Conservation (phyloP, 768 basidiomycete species). For the Rhizopogon roseolus region DNA sequence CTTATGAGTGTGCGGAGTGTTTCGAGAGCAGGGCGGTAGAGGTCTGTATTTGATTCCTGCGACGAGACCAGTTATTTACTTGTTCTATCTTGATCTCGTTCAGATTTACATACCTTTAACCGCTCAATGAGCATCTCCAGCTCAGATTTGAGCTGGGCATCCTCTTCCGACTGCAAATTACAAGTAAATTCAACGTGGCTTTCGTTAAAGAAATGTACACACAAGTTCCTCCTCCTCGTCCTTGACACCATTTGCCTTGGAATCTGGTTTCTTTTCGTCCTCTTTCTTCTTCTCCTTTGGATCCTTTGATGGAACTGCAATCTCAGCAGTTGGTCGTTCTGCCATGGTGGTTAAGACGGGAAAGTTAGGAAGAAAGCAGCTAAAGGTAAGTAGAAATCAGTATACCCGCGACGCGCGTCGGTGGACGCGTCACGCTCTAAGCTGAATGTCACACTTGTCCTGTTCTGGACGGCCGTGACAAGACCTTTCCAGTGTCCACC, state of each 20-base stretch:
- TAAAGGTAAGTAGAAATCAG: constrained; percentile 22
- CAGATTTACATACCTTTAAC: constrained; percentile 60
- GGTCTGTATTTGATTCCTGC: constrained; percentile 81
- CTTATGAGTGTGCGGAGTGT: constrained; percentile 89
- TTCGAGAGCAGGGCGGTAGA: constrained; percentile 90
- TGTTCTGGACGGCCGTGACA: not conserved
- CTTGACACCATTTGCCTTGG: constrained; percentile 50
- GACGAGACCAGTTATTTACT: constrained; percentile 11
- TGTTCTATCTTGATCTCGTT: not conserved
- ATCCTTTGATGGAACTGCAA: constrained; percentile 68
- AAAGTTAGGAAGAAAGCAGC: constrained; percentile 13
- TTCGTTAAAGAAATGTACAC: constrained; percentile 28
- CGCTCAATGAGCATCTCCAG: constrained; percentile 97
- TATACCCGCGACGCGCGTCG: constrained; percentile 1
- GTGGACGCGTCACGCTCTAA: not conserved
- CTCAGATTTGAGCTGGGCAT: constrained; percentile 87
- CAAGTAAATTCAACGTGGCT: constrained; percentile 5
- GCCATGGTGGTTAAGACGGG: constrained; percentile 40
- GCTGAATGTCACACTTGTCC: not conserved
- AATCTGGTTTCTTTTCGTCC: constrained; percentile 35
- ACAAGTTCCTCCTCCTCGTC: constrained; percentile 74
- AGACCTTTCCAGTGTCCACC: too few relatives aligned
- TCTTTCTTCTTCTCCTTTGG: constrained; percentile 62
- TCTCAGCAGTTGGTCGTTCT: constrained; percentile 52
- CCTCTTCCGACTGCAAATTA: constrained; percentile 80